Percentiles rank a stretch among this genome's conserved stretches.
phyloP scores from a whole-genome alignment of 2,329 filamentous ascomycete genomes.

The Beauveria brongniartii region DNA sequence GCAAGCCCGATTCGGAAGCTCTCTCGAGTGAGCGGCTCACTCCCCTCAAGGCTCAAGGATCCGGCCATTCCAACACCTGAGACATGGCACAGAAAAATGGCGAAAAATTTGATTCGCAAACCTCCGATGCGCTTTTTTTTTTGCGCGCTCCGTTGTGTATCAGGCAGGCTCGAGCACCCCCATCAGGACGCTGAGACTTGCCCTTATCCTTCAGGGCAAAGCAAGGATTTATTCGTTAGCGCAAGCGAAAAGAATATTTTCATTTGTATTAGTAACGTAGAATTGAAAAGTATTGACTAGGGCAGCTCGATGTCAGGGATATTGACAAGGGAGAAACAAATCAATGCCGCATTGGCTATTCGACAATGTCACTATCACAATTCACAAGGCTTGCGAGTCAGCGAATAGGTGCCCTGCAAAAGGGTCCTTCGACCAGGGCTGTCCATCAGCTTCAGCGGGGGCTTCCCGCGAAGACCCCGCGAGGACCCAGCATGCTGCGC shows the following conservation, averaged over 20 bases:
- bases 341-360: neutral
- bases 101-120: neutral
- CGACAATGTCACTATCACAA: neutral
- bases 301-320: neutral
- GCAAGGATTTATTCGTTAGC: neutral
- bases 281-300: neutral
- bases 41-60: neutral
- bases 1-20: conserved; percentile 2
- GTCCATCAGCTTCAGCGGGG: neutral
- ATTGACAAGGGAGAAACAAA: neutral
- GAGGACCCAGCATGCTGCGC: neutral
- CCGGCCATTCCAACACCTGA: neutral
- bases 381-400: neutral
- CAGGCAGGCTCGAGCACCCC: neutral
- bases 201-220: conserved; percentile 3
- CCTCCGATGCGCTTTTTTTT: neutral
- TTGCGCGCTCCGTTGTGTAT: neutral
- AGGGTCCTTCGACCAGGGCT: neutral
- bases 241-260: neutral
- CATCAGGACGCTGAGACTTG: neutral
- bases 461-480: neutral
- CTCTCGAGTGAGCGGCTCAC: neutral
- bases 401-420: neutral
- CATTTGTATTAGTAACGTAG: neutral
- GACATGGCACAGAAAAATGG: neutral